A percentile compares a stretch with the other conserved stretches of the same genome.
These are phyloP conservation scores for Grosmannia serpens DNA, from an alignment of 2,329 filamentous ascomycete genomes.

Conservation along the genomic window DNA sequence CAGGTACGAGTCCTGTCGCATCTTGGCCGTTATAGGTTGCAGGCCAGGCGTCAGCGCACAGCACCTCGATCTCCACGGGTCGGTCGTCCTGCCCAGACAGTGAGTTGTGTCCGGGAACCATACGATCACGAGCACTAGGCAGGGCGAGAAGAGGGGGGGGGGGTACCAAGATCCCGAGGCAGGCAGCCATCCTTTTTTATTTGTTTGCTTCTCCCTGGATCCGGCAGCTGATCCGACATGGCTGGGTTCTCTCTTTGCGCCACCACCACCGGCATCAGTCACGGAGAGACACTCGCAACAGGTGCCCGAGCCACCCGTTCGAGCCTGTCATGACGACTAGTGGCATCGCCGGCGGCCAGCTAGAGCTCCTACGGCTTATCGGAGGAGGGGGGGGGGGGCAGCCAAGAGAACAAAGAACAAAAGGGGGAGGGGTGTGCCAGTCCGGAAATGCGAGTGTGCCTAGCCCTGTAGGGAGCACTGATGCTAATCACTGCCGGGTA, in stretches of 20 bases:
- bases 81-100: too few species aligned
- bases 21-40: too few species aligned
- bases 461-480: neutral
- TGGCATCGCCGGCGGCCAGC: neutral
- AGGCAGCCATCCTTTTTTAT: neutral
- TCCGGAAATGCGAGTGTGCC: neutral
- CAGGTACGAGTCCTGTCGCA: neutral
- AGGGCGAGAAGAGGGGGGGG: neutral
- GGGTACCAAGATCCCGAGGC: neutral
- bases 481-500: neutral
- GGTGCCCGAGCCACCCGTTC: constrained; percentile 1
- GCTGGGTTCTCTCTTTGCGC: neutral
- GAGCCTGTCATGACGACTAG: neutral
- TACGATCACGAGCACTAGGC: neutral
- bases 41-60: too few species aligned
- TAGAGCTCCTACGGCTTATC: too few species aligned
- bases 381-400: neutral
- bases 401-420: too few species aligned
- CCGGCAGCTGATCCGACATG: too few species aligned
- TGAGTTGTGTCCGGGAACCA: too few species aligned
- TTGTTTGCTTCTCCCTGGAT: neutral
- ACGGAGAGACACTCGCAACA: neutral
- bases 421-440: too few species aligned
- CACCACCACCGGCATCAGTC: neutral
- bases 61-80: too few species aligned